Percentiles rank a stretch among this genome's conserved stretches.
These are phyloP conservation scores for Metschnikowia peoriensis DNA, from an alignment of 805 yeast genomes.

Conservation along the genomic window DNA sequence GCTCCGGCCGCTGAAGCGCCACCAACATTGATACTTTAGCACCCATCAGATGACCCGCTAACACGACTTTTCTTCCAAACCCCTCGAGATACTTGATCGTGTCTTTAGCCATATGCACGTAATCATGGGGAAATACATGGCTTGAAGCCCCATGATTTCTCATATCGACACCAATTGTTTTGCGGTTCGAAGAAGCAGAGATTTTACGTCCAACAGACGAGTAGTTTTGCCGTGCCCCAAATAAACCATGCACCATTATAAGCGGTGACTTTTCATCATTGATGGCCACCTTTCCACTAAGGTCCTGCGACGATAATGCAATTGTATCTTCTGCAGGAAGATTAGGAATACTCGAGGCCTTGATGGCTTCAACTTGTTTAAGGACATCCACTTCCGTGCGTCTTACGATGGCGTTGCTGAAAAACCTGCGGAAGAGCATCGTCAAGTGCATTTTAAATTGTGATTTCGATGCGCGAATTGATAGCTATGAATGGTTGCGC, in stretches of 20 bases:
- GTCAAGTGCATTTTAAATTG: not conserved
- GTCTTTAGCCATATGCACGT: slow-evolving; percentile 44
- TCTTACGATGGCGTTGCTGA: not conserved
- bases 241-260: slow-evolving; percentile 53
- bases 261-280: slow-evolving; percentile 29
- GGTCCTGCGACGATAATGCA: slow-evolving; percentile 7
- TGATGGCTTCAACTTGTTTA: not conserved
- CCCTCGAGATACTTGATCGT: slow-evolving; percentile 33
- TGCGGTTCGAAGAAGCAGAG: slow-evolving; percentile 27
- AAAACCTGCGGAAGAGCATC: slow-evolving; percentile 5
- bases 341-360: not conserved
- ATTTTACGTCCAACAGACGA: slow-evolving; percentile 37
- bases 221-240: slow-evolving; percentile 49
- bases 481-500: not conserved
- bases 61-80: slow-evolving; percentile 19
- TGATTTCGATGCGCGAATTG: not conserved
- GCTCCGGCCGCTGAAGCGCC: slow-evolving; percentile 39
- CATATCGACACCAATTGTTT: slow-evolving; percentile 47
- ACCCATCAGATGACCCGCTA: slow-evolving; percentile 61
- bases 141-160: slow-evolving; percentile 56
- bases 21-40: slow-evolving; percentile 54
- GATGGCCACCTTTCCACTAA: slow-evolving; percentile 5
- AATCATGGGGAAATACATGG: slow-evolving; percentile 44
- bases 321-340: slow-evolving; percentile 7
- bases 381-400: not conserved